Evolutionary conservation across 192 early-diverging fungal species (phyloP), one percentile per base, ranked within the genome.

Genomic region (Radiomyces spectabilis): DNA sequence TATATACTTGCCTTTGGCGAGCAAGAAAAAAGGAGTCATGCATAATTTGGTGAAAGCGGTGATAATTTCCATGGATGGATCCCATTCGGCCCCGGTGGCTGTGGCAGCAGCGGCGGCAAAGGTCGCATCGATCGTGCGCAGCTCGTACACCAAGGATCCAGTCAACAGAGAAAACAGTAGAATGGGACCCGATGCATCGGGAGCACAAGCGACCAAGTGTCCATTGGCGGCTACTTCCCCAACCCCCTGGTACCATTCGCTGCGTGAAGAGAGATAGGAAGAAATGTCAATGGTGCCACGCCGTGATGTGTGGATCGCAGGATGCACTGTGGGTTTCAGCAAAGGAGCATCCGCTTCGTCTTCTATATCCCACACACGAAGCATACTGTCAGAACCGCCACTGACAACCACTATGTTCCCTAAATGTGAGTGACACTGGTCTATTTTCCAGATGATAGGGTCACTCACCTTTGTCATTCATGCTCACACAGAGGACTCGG

Each of bases 91-190:
- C 40, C 15, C 2, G n/a, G n/a, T 51, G 53, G 9, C 57, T 41
- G 21, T 38, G 53, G 10, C n/a, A n/a, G n/a, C n/a, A n/a, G n/a
- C n/a, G n/a, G n/a, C n/a, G n/a, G n/a, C n/a, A n/a, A n/a, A n/a
- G 46, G 61, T 41, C 33, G 26, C 30, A 54, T 48, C 5, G 27
- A 31, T 21, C 31, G 61, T 32, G 42, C 33, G 47, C 16, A 78
- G 47, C 61, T 78, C 72, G 29, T 78, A 78, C 2, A 78, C 76
- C 24, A 74, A 30, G 5, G 63, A 57, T n/a, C 76, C 76, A 5
- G 76, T 78, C 18, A 71, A 66, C 13, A 78, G 24, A 0, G 76
- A 78, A 42, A 78, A 78, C 0, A 74, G 60, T 3, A 78, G 52
- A 6, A 74, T 51, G 0, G 76, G 71, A 19, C 72, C 72, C 1